A percentile compares a stretch with the other conserved stretches of the same genome.
These are phyloP conservation scores for Parascedosporium putredinis DNA, from an alignment of 2,329 filamentous ascomycete species.

Conservation along the genomic window DNA sequence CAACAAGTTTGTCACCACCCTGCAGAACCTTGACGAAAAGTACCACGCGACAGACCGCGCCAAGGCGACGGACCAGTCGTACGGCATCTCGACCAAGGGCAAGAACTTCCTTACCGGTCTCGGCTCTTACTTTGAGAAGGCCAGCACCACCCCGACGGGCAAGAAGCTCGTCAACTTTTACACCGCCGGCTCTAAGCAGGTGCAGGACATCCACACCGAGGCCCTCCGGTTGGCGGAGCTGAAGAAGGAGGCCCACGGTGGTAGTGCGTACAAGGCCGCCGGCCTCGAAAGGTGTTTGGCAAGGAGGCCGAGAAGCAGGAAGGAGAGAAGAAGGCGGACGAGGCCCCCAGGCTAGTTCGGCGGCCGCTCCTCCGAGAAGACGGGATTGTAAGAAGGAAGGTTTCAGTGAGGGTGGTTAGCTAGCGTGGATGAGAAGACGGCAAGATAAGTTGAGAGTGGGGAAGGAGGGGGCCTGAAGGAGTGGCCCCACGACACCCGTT, in stretches of 20 bases:
- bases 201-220: constrained; percentile 87
- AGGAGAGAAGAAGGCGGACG: neutral
- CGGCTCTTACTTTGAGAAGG: constrained; percentile 90
- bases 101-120: constrained; percentile 54
- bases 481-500: too few species aligned
- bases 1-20: constrained; percentile 63
- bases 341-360: neutral
- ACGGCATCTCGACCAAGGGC: constrained; percentile 69
- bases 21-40: constrained; percentile 70
- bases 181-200: constrained; percentile 72
- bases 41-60: constrained; percentile 83
- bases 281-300: constrained; percentile 48
- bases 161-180: constrained; percentile 86
- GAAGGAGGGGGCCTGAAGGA: neutral
- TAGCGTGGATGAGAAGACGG: neutral
- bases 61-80: constrained; percentile 71
- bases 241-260: constrained; percentile 59
- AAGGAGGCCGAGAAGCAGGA: constrained; percentile 26
- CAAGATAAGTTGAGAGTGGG: neutral
- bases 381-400: too few species aligned
- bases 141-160: constrained; percentile 74
- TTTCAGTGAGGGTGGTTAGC: too few species aligned
- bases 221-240: constrained; percentile 79
- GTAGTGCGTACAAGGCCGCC: constrained; percentile 47
- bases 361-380: neutral